A percentile compares a stretch with the other conserved stretches of the same genome.
Evolutionary conservation across 805 yeast species (phyloP).

Genomic region (Saturnispora quitensis): DNA sequence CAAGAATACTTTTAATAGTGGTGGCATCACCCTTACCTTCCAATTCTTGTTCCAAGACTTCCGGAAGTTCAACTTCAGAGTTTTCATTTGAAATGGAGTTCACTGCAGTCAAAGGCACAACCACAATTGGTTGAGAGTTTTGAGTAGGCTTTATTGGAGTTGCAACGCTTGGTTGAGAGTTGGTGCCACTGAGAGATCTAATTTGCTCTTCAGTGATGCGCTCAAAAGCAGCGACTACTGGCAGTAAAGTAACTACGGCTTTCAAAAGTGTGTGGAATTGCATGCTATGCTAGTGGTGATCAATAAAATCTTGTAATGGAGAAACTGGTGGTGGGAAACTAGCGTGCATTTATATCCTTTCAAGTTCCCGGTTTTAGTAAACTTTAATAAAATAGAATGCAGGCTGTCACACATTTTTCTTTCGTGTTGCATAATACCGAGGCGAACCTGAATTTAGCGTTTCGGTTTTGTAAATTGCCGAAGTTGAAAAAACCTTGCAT

Average conservation of each 20-base stretch:
- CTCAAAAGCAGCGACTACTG: background rate
- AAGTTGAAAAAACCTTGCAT: background rate
- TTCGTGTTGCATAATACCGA: background rate
- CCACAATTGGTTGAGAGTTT: background rate
- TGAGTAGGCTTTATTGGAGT: background rate
- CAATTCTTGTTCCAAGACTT: background rate
- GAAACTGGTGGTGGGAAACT: background rate
- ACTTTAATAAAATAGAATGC: background rate
- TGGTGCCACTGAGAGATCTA: background rate
- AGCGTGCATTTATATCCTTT: background rate
- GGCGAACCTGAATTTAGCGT: background rate
- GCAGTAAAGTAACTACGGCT: background rate
- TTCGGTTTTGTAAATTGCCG: background rate
- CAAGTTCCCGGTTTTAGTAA: background rate
- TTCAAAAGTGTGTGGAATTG: background rate
- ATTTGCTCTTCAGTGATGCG: background rate
- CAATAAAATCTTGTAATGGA: background rate
- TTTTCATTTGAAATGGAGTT: background rate
- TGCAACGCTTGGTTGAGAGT: background rate
- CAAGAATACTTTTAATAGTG: background rate
- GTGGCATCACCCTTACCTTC: background rate
- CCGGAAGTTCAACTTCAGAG: background rate
- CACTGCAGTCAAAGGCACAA: background rate
- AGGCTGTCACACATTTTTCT: background rate
- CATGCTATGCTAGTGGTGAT: background rate